Evolutionary conservation across 441 rosid species (phyloP).

Genomic region (Hura crepitans): DNA sequence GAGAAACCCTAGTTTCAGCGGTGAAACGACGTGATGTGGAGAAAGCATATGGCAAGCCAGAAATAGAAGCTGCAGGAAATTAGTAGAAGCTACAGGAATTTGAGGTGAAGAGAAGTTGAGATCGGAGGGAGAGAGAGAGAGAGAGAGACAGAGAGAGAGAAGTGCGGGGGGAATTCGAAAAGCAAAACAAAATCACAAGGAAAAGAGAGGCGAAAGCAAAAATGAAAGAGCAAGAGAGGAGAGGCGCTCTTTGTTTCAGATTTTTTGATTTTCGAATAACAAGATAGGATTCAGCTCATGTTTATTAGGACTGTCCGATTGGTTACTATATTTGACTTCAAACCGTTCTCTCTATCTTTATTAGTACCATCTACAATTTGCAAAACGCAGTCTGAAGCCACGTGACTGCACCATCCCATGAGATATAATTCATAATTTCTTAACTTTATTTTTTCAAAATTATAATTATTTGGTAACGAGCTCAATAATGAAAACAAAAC

Average conservation of each 20-base stretch:
- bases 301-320: background rate
- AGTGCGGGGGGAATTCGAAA: background rate
- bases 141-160: too few relatives aligned
- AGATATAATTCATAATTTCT: background rate
- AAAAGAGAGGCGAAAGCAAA: background rate
- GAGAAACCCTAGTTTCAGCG: constrained; percentile 5
- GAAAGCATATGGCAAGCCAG: background rate
- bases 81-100: background rate
- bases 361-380: background rate
- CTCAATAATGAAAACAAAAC: too few relatives aligned
- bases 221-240: background rate
- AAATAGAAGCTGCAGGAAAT: too few relatives aligned
- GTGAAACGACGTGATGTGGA: background rate
- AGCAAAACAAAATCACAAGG: background rate
- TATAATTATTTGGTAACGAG: too few relatives aligned
- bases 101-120: background rate
- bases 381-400: background rate
- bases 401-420: background rate
- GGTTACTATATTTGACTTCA: background rate
- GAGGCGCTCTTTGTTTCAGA: background rate
- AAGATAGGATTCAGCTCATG: background rate
- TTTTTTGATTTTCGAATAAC: background rate
- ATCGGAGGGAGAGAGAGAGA: background rate
- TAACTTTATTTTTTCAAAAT: too few relatives aligned
- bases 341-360: too few relatives aligned